Evolutionary conservation across 306 rosid species (phyloP), one percentile per base, ranked within the genome.

Genomic region (Mimosa bimucronata): DNA sequence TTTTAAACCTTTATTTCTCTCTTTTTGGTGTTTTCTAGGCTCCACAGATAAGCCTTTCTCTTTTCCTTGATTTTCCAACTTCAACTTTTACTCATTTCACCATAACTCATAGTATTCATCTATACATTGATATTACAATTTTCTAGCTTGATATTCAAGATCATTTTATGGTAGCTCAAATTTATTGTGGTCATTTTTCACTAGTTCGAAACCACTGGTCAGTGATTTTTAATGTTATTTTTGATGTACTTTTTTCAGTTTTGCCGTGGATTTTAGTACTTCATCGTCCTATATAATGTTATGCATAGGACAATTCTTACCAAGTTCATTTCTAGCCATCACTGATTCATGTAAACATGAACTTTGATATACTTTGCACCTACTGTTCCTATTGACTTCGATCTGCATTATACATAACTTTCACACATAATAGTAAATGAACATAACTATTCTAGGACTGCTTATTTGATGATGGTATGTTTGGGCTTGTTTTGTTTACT

Each of bases 11-110:
- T 77, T 6, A 25, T 7, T 62, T 55, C 37, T 53, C 5, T 34
- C 38, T 34, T 50, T 58, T 67, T 68, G n/a, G 23, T 60, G 4
- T 8, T 46, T 64, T 74, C 2, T 9, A 15, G 1, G 18, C 68
- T 62, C 19, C n/a, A 28, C n/a, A 9, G 2, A 11, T 2, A 16
- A 28, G 26, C 26, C 28, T 64, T 28, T 48, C 5, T 65, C 30
- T 80, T 57, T 42, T 71, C 57, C 67, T 62, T 52, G 44, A 15
- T 48, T 71, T 73, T 13, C n/a, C 48, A 30, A n/a, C n/a, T n/a
- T 21, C 66, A 12, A 72, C 48, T 66, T 55, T 57, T 41, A 2
- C 13, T 66, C 30, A 21, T 44, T 38, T 75, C 38, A 73, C 31
- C 52, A 28, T 71, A 57, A 7, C 48, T 41, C 66, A 38, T 61